These are phyloP conservation scores for Kokia cookei DNA, from an alignment of 441 rosid species.

Conservation along the genomic window DNA sequence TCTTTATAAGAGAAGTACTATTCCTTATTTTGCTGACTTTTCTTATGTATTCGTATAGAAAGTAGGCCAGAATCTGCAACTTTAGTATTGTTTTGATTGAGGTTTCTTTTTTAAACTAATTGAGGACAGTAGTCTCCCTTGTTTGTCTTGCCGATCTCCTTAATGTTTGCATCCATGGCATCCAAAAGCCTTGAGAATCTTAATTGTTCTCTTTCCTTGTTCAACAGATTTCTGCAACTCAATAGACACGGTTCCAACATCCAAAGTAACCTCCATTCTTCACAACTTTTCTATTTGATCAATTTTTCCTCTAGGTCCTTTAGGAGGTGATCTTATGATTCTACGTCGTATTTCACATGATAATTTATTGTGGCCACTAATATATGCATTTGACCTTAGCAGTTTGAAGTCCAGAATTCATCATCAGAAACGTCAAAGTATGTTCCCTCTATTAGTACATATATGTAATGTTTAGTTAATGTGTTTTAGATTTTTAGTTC, in stretches of 20 bases:
- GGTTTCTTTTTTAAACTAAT: not conserved
- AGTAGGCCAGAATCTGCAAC: not conserved
- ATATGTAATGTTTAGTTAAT: not conserved
- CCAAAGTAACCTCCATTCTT: constrained; percentile 21
- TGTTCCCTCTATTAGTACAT: constrained; percentile 12
- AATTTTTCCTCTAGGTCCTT: not conserved
- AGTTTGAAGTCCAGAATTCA: constrained; percentile 33
- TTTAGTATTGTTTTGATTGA: not conserved
- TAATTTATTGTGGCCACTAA: constrained; percentile 3
- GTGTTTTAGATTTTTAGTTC: constrained; percentile 1
- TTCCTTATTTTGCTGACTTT: not conserved
- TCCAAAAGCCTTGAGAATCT: not conserved
- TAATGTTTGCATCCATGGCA: not conserved
- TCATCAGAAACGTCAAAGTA: constrained; percentile 55
- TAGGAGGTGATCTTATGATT: not conserved
- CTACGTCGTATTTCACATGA: not conserved
- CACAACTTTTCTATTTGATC: not conserved
- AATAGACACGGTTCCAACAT: not conserved
- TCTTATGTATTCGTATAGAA: not conserved
- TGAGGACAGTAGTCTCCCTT: not conserved
- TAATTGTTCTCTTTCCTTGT: constrained; percentile 1
- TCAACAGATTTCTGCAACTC: constrained; percentile 24
- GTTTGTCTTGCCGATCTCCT: not conserved
- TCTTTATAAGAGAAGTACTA: not conserved
- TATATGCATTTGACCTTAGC: constrained; percentile 15